Evolutionary conservation across 2,329 filamentous ascomycete species (phyloP), one percentile per base, ranked within the genome.

Genomic region (Didymella sp.): DNA sequence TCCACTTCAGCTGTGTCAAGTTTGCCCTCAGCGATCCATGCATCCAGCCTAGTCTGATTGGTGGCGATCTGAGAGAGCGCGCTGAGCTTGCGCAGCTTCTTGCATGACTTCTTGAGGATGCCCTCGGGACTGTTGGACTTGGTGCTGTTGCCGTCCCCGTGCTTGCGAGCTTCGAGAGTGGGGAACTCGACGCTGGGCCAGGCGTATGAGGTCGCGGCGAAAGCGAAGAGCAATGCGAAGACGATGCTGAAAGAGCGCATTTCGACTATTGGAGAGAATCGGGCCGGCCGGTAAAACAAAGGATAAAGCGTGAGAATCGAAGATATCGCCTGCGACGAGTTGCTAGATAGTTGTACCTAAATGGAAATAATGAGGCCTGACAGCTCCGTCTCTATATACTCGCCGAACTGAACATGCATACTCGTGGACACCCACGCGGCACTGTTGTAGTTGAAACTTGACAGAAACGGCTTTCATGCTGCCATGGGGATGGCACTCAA

Each of bases 41-140:
- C 60, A 44, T 71, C 63, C 27, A 73, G 61, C 35, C 68, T 66
- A n/a, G 70, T 73, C 35, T 70, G 67, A 37, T 73, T 73, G 55
- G 54, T 54, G 25, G 69, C 64, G 33, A 73, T 60, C 2, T 58
- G 51, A 21, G 67, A 66, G 43, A 73, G 60, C n/a, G 52, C 51
- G 3, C 53, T 62, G 28, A 73, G 60, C 33, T 59, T 64, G 45
- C 50, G 42, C 43, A 73, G 62, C 33, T 65, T 57, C 7, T 45
- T 59, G 59, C 71, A 73, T n/a, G 57, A 44, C 28, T 59, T 59
- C 45, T 71, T 64, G 22, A 67, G 45, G 11, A 47, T 57, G 40
- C 57, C 42, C 17, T 54, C 33, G 2, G 63, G 37, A 37, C 54
- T 50, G 21, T 41, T 60, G 27, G 61, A 58, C 2, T 50, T 28